Base-by-base conservation (phyloP, 2,329 filamentous ascomycete species). In the Pyrenophora graminea region DNA sequence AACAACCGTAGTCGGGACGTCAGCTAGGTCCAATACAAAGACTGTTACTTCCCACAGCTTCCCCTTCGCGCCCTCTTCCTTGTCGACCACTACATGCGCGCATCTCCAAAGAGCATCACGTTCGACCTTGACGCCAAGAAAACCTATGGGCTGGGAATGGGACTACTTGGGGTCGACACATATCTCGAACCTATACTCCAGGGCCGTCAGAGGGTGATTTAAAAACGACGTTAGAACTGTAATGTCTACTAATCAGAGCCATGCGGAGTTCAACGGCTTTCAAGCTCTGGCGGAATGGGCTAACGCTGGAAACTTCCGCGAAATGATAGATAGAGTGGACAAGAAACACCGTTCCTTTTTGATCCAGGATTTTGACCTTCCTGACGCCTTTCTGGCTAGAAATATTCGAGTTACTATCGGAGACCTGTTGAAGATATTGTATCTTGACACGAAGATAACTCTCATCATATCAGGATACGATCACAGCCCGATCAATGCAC, bases 251-350 rank as follows among this genome's bases (percentile, higher is more conserved):
- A 25, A 25, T 25, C 39, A 31, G 25, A 18, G n/a, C 9, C 2
- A 18, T 0, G 30, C 39, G 23, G 3, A 30, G 19, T 40, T 40
- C 23, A 8, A 18, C 1, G 3, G 2, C 9, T 40, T 40, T 2
- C 2, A 15, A 6, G 23, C 39, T 2, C 1, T 40, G 4, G 7
- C 9, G 17, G 2, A 40, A 21, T 1, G 17, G 19, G 6, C 23
- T 2, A 1, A 25, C 0, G 1, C 23, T 25, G 2, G 13, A 0
- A 21, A 3, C 1, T 39, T 39, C n/a, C 21, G 4, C 5, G 2
- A 0, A 7, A 27, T 27, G 25, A 10, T 27, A 6, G 25, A 27
- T 2, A 7, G 25, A 2, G 6, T 8, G 7, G 6, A 27, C 25
- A 27, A 10, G 25, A 27, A 7, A 27, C 25, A 10, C 9, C 9